Evolutionary conservation across 306 rosid genomes (phyloP), one percentile per base, ranked within the genome.

Genomic region (Quercus gilva): DNA sequence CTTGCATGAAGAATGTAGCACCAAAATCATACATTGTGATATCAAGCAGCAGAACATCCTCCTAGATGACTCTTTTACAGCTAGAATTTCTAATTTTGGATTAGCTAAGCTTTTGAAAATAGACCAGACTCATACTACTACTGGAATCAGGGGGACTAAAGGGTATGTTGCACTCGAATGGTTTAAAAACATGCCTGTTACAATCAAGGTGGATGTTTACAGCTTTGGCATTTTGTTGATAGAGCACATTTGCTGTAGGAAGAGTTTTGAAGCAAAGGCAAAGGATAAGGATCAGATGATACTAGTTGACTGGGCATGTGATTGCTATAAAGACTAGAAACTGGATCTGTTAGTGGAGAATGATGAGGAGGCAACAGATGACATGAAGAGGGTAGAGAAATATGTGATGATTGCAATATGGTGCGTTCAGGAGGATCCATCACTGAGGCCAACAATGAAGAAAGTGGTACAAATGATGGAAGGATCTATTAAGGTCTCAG

Each of bases 401-500:
- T 61, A 41, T 20, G 73, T 87, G 19, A 84, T 69, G 86, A 53
- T 79, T 13, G 90, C 86, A 17, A 6, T 87, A 2, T 87, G 88
- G 90, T 84, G 90, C 70, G 76, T 87, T 18, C 86, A 84, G 33
- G 86, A 79, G 67, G 81, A 87, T 55, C 90, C 90, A 4, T 75
- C 80, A 0, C 49, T 87, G 0, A 84, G 90, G 58, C 86, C 86
- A 1, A 58, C 80, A 35, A 87, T 87, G 86, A 81, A 81, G 73
- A 68, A 81, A 60, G 81, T 81, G 9, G 17, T 74, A 2, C 85
- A 67, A 5, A 81, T 87, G 87, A 83, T 87, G 17, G 90, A 87
- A 73, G 90, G 86, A 28, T 63, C 73, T 1, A 31, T 67, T 2
- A 49, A 78, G 52, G 87, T 84, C 26, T n/a, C 87, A 3, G 12